Evolutionary conservation across 331 rosid genomes (phyloP).

Genomic region (Rhamnella rubrinervis): DNA sequence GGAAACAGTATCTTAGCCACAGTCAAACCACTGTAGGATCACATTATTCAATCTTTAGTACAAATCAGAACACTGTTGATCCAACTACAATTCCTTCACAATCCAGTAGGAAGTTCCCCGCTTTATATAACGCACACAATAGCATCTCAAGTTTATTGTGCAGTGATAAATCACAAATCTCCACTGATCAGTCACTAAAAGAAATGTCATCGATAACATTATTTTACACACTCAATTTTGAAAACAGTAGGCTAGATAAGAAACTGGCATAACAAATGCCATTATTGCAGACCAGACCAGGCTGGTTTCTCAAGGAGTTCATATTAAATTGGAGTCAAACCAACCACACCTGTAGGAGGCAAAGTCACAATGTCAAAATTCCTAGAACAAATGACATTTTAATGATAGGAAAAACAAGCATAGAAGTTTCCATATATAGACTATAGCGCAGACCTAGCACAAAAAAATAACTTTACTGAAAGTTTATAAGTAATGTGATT

Average conservation of each 20-base stretch:
- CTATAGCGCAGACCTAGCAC: too few species aligned
- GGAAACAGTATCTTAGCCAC: too few species aligned
- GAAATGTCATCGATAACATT: neutral
- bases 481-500: too few species aligned
- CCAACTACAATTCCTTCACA: neutral
- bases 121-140: neutral
- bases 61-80: neutral
- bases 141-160: neutral
- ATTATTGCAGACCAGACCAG: constrained; percentile 14
- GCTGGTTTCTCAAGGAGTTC: constrained; percentile 12
- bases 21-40: too few species aligned
- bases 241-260: constrained; percentile 22
- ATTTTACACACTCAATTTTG: constrained; percentile 22
- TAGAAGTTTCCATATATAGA: too few species aligned
- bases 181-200: constrained; percentile 4
- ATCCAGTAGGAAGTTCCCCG: neutral
- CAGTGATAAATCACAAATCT: neutral
- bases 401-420: too few species aligned
- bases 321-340: constrained; percentile 61
- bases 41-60: neutral
- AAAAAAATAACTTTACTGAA: too few species aligned
- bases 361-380: neutral
- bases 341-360: constrained; percentile 58
- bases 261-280: constrained; percentile 19
- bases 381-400: neutral